Base-by-base conservation (phyloP, 129 eudicot species). In the Chrysanthemum lavandulifolium region DNA sequence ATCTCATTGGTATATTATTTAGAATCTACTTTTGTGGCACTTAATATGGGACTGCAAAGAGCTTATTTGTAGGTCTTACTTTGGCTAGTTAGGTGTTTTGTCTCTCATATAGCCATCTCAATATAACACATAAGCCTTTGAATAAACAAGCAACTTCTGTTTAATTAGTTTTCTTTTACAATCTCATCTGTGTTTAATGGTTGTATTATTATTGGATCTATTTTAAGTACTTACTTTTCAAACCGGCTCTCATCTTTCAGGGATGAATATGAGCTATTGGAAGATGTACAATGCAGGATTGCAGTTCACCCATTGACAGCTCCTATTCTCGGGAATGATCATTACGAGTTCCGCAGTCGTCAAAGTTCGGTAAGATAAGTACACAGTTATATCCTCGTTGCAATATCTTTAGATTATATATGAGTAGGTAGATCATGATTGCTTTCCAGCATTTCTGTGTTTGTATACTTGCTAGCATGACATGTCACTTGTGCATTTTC, bases 251-350 rank as follows among this genome's bases (percentile, higher is more conserved):
- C 14, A 63, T 47, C 50, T 51, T 76, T 80, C 63, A 93, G 98
- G 83, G 95, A 87, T 55, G 98, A 93, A 71, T 87, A 87, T 71
- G 92, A 87, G 78, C 84, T 93, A 51, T 79, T 93, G 79, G 86
- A 89, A 82, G 90, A 81, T 62, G 96, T 93, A 43, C 95, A 93
- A 79, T 84, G 87, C 10, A 86, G 92, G 80, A 83, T 93, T 72
- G 90, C 78, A 10, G 85, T 82, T 74, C 92, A 93, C 74, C 86
- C 96, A 0, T 67, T 89, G 84, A 93, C 98, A 13, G 82, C 92
- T 73, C 96, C 98, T 64, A 81, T 93, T 76, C 81, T 89, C 7
- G 95, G 97, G 19, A 89, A 89, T 78, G 85, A 81, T 73, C 96
- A 93, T 72, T 82, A 65, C 15, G 92, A 87, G 70, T 85, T 78